Evolutionary conservation across 148 eudicot genomes (phyloP).

Genomic region (Silene conica): DNA sequence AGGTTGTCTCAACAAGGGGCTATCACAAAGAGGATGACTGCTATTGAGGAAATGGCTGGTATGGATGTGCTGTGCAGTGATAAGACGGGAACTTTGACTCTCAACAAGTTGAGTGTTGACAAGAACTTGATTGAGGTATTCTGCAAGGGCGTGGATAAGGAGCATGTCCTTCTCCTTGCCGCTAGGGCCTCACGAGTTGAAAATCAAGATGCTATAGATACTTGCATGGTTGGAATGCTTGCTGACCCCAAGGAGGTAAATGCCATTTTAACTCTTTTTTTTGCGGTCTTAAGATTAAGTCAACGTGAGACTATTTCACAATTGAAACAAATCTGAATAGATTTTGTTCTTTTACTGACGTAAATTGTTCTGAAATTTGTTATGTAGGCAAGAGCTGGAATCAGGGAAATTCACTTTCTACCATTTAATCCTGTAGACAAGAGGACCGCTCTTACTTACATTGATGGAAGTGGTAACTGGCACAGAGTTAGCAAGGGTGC

Average conservation of each 20-base stretch:
- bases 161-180: conserved; percentile 66
- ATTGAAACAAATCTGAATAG: neutral
- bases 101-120: conserved; percentile 86
- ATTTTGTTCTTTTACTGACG: conserved; percentile 9
- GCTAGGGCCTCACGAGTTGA: conserved; percentile 93
- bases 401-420: conserved; percentile 37
- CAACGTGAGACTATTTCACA: neutral
- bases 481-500: conserved; percentile 45
- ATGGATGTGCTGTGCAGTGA: conserved; percentile 99
- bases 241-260: conserved; percentile 96
- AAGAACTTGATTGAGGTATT: conserved; percentile 84
- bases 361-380: conserved; percentile 6
- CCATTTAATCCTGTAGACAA: conserved; percentile 43
- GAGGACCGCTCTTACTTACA: conserved; percentile 37
- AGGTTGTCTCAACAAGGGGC: conserved; percentile 94
- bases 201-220: conserved; percentile 97
- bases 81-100: conserved; percentile 94
- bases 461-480: conserved; percentile 36
- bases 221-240: conserved; percentile 88
- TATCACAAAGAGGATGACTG: conserved; percentile 98
- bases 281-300: neutral
- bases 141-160: conserved; percentile 80
- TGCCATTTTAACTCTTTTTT: neutral
- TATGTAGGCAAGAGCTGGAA: conserved; percentile 42
- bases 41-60: conserved; percentile 99